Evolutionary conservation across 495 filamentous ascomycete species (phyloP), one percentile per base, ranked within the genome.

Genomic region (Xylaria castorea): DNA sequence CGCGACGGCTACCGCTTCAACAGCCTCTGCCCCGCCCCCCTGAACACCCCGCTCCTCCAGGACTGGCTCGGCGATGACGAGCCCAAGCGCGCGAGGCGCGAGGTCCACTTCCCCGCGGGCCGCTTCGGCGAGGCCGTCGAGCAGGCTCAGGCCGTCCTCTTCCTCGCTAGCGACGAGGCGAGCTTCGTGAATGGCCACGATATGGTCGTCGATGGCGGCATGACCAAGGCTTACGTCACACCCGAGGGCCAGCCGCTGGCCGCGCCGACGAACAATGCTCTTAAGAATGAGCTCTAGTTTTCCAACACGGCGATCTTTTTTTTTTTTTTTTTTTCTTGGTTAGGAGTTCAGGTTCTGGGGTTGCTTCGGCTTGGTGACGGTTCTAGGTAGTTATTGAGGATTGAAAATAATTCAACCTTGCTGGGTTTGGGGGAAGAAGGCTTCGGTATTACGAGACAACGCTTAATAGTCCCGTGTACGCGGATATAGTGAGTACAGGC

Each of bases 151-250:
- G 97, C 95, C 11, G 96, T 98, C 1, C 75, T 99, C 22, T 99
- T 98, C 82, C 84, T 99, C 64, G 96, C 96, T 3, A 96, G 92
- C 75, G 96, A 99, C 76, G 96, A 99, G 81, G 92, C 92, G 78
- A 92, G 93, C 82, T 99, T 97, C 74, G 91, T 98, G 60, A 98
- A 96, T 72, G 96, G 93, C 3, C 83, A 87, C 62, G 96, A 98
- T 75, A 97, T 99, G 83, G 90, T 95, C 9, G 95, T 98, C n/a
- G 96, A 98, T 76, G 95, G 95, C 53, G 96, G 96, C 34, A 93
- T 99, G 93, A 95, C 89, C 73, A 97, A 92, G 87, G 94, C 95
- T 30, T 98, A 98, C 80, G 92, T 97, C 40, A 98, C 96, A 3
- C 88, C 95, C 4, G 93, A 98, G 82, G 95, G 95, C 25, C 90